Percentiles rank a stretch among this genome's conserved stretches.
These are phyloP conservation scores for Beta lomatogona DNA, from an alignment of 179 eudicot genomes.

Conservation along the genomic window DNA sequence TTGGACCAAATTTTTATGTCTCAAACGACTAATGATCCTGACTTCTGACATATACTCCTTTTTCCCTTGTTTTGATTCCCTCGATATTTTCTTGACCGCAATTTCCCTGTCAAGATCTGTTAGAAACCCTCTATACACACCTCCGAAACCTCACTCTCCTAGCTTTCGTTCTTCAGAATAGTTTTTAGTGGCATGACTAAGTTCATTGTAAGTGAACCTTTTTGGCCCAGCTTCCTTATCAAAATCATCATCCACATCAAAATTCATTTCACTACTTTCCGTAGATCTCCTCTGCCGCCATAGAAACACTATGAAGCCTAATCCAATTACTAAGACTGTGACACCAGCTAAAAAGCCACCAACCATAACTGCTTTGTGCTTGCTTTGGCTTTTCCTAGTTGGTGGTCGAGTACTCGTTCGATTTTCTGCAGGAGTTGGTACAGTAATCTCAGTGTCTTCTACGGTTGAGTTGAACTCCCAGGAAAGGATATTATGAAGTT, in stretches of 20 bases:
- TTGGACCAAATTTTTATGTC: conserved; percentile 33
- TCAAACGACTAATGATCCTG: conserved; percentile 27
- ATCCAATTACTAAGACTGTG: background rate
- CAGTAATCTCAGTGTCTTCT: conserved; percentile 4
- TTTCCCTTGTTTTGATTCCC: conserved; percentile 31
- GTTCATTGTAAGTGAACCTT: conserved; percentile 23
- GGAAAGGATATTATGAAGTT: conserved; percentile 41
- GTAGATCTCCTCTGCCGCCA: background rate
- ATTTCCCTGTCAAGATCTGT: background rate
- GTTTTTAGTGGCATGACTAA: conserved; percentile 28
- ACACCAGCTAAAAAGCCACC: conserved; percentile 11
- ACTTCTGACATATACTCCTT: conserved; percentile 34
- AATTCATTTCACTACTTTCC: background rate
- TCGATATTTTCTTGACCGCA: conserved; percentile 33
- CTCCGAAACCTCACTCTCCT: conserved; percentile 36
- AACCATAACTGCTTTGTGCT: background rate
- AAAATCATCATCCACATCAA: conserved; percentile 19
- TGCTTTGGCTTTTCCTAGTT: background rate
- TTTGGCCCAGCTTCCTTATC: conserved; percentile 25
- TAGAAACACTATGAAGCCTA: background rate
- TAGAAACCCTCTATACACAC: conserved; percentile 25
- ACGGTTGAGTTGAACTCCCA: conserved; percentile 51
- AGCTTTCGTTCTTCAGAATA: conserved; percentile 23
- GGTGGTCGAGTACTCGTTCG: too few relatives aligned
- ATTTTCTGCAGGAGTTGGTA: too few relatives aligned